These are phyloP conservation scores for Panus rudis DNA, from an alignment of 768 basidiomycete genomes.

Conservation along the genomic window DNA sequence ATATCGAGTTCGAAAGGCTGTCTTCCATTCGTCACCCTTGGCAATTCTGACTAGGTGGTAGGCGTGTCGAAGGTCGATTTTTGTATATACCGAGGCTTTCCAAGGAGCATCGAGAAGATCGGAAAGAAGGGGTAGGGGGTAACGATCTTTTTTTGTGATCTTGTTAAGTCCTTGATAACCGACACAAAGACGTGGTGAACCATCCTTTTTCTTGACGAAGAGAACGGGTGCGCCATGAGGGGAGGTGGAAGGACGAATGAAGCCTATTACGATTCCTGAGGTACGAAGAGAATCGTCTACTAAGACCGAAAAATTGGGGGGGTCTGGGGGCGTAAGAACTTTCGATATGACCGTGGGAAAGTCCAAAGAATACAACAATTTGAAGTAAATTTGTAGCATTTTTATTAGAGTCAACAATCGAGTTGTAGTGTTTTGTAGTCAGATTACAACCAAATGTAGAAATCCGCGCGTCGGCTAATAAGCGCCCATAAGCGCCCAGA, in stretches of 20 bases:
- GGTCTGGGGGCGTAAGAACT: too few species aligned
- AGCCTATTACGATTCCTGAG: constrained; percentile 16
- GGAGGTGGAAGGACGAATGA: constrained; percentile 23
- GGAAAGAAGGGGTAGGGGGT: constrained; percentile 27
- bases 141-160: constrained; percentile 27
- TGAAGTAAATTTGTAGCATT: too few species aligned
- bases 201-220: constrained; percentile 22
- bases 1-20: constrained; percentile 30
- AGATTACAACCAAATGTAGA: too few species aligned
- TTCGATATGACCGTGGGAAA: too few species aligned
- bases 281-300: too few species aligned
- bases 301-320: too few species aligned
- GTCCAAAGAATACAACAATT: too few species aligned
- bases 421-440: too few species aligned
- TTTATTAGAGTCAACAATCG: too few species aligned
- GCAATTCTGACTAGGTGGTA: constrained; percentile 35
- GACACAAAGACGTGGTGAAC: constrained; percentile 18
- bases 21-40: constrained; percentile 31
- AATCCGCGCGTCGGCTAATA: too few species aligned
- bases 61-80: constrained; percentile 32
- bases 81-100: constrained; percentile 21
- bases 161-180: constrained; percentile 25
- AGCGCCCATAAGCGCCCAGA: too few species aligned
- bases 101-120: constrained; percentile 22
- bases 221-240: constrained; percentile 19